phyloP scores from a whole-genome alignment of 2,329 filamentous ascomycete species.

The Harringtonia lauricola region DNA sequence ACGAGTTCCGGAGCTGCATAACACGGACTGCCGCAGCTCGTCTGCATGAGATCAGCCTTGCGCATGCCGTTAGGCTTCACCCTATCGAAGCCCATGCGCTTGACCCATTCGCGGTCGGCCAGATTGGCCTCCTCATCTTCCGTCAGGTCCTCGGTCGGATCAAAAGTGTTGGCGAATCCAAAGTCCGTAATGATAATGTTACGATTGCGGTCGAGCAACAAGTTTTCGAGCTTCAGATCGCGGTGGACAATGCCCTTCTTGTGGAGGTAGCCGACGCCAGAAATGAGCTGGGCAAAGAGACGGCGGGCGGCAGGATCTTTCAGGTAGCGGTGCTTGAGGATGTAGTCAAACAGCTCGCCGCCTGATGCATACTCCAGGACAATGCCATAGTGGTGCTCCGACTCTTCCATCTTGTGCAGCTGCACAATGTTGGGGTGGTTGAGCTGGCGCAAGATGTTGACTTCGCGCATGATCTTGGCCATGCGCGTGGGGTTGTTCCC shows the following conservation, averaged over 20 bases:
- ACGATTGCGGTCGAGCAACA: constrained; percentile 87
- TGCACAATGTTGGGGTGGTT: constrained; percentile 94
- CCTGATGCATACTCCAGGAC: constrained; percentile 97
- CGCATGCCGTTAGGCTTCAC: constrained; percentile 63
- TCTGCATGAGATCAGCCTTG: constrained; percentile 95
- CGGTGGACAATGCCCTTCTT: constrained; percentile 98
- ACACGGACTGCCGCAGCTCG: constrained; percentile 94
- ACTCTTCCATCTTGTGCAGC: constrained; percentile 97
- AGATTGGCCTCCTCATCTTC: constrained; percentile 87
- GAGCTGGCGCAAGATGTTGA: constrained; percentile 77
- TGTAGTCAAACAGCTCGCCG: constrained; percentile 96
- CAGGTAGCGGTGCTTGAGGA: constrained; percentile 89
- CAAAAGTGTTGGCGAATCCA: constrained; percentile 96
- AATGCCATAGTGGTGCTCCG: constrained; percentile 92
- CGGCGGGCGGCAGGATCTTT: constrained; percentile 87
- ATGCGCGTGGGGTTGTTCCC: constrained; percentile 80
- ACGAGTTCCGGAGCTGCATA: constrained; percentile 96
- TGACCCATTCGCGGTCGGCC: constrained; percentile 78
- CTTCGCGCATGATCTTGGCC: constrained; percentile 95
- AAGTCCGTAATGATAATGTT: constrained; percentile 99
- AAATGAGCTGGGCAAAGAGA: constrained; percentile 90
- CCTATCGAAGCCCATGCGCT: constrained; percentile 74
- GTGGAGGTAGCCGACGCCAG: constrained; percentile 92
- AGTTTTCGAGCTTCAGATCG: constrained; percentile 91
- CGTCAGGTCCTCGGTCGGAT: constrained; percentile 73